Evolutionary conservation across 1,284 basidiomycete genomes (phyloP).

Genomic region (Trametes versicolor): DNA sequence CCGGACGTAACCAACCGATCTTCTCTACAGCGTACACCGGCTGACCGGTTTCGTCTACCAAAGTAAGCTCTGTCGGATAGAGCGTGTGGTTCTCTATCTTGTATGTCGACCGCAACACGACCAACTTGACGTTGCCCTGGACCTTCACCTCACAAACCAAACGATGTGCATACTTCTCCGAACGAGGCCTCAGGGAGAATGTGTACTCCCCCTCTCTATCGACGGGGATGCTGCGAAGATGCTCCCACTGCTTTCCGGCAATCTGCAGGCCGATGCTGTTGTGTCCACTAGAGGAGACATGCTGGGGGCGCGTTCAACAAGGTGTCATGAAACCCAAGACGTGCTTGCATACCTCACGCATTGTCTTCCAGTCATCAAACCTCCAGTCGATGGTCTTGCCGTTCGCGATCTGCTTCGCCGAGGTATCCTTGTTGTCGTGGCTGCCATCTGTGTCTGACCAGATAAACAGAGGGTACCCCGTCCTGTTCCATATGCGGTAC

Average conservation of each 20-base stretch:
- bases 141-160: slow-evolving; percentile 93
- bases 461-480: slow-evolving; percentile 84
- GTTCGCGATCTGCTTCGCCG: slow-evolving; percentile 69
- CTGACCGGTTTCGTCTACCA: slow-evolving; percentile 89
- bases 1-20: slow-evolving; percentile 65
- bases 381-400: slow-evolving; percentile 92
- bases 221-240: slow-evolving; percentile 89
- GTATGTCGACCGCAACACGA: slow-evolving; percentile 95
- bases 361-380: slow-evolving; percentile 96
- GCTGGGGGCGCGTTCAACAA: slow-evolving; percentile 54
- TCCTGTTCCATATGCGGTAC: slow-evolving; percentile 92
- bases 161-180: slow-evolving; percentile 81
- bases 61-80: slow-evolving; percentile 92
- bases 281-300: slow-evolving; percentile 81
- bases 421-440: slow-evolving; percentile 54
- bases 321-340: background rate
- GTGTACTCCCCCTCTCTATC: slow-evolving; percentile 95
- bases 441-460: slow-evolving; percentile 82
- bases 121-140: slow-evolving; percentile 94
- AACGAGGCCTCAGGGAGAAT: slow-evolving; percentile 86
- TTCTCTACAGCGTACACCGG: slow-evolving; percentile 86
- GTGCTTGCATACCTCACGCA: slow-evolving; percentile 81
- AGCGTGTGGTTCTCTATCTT: slow-evolving; percentile 93
- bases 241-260: slow-evolving; percentile 92
- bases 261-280: slow-evolving; percentile 89